Conservation (phyloP, 257 asterid genomes). For the Nicotiana benthamiana region DNA sequence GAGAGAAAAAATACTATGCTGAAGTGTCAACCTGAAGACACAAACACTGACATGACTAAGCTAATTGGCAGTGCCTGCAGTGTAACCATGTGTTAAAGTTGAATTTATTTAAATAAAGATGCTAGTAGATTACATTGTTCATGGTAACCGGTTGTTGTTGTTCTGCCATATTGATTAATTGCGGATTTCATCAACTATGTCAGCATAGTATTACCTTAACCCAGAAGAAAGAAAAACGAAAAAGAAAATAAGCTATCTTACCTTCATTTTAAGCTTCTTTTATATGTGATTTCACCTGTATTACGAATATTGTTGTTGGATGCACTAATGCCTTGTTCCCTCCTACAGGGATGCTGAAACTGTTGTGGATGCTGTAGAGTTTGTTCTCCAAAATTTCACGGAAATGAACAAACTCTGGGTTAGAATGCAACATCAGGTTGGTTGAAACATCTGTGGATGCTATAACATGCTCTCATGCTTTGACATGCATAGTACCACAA, state of each 20-base stretch:
- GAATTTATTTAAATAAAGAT: not conserved
- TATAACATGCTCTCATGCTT: slow-evolving; percentile 30
- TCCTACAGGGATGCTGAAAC: slow-evolving; percentile 85
- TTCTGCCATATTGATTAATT: not conserved
- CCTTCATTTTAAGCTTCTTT: slow-evolving; percentile 1
- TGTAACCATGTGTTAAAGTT: not conserved
- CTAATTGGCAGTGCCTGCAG: not conserved
- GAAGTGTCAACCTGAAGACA: not conserved
- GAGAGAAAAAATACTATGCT: not conserved
- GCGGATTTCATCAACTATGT: not conserved
- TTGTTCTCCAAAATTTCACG: slow-evolving; percentile 96
- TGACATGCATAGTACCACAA: slow-evolving; percentile 21
- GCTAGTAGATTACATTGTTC: not conserved
- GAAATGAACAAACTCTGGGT: slow-evolving; percentile 99
- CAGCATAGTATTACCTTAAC: not conserved
- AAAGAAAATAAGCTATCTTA: not conserved
- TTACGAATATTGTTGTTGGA: not conserved
- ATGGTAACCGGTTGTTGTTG: not conserved
- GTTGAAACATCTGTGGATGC: slow-evolving; percentile 30
- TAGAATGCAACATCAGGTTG: slow-evolving; percentile 98
- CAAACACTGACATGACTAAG: not conserved
- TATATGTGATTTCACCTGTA: not conserved
- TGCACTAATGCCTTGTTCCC: slow-evolving; percentile 14
- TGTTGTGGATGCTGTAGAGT: slow-evolving; percentile 82
- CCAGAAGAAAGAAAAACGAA: not conserved